Evolutionary conservation across 352 stramenopile species (phyloP), one percentile per base, ranked within the genome.

Genomic region (Bremia lactucae): DNA sequence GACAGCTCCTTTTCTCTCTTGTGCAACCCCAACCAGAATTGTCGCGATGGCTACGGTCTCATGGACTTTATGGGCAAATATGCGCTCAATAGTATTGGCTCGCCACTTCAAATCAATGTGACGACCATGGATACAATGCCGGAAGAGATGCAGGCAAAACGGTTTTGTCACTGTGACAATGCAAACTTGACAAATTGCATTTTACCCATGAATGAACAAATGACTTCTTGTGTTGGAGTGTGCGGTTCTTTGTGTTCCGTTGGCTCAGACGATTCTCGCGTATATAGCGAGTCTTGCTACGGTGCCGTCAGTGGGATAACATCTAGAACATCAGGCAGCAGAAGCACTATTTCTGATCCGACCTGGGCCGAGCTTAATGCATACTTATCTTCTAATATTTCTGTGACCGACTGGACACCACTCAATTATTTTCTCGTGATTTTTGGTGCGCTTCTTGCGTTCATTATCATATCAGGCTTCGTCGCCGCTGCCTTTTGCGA

Each of bases 61-160:
- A 61, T 81, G 45, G 57, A 72, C 10, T 75, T 49, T 45, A 80
- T 83, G 71, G 71, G 71, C 37, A 55, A 68, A 36, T 83, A 83
- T 49, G 61, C 74, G 9, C 65, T 63, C 54, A 70, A 79, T 55
- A 68, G 55, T n/a, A 60, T 83, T 35, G 68, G 71, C 4, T 81
- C 68, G 35, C 71, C 71, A 6, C 49, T 72, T 14, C 71, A 83
- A 55, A 75, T 81, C 29, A 79, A 83, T 34, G 57, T 81, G 46
- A 71, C 61, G 20, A 72, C 64, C 0, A 71, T 76, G 50, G 51
- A 61, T 28, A 55, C 51, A 31, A 36, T 62, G 16, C 19, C 45
- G 1, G 49, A 60, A 25, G 19, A 33, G 2, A 48, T 51, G 13
- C 53, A 72, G 24, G 56, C 63, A 40, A 52, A 50, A n/a, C 35